Conservation (phyloP, 108 stramenopile species). For the Schizochytrium sp. region DNA sequence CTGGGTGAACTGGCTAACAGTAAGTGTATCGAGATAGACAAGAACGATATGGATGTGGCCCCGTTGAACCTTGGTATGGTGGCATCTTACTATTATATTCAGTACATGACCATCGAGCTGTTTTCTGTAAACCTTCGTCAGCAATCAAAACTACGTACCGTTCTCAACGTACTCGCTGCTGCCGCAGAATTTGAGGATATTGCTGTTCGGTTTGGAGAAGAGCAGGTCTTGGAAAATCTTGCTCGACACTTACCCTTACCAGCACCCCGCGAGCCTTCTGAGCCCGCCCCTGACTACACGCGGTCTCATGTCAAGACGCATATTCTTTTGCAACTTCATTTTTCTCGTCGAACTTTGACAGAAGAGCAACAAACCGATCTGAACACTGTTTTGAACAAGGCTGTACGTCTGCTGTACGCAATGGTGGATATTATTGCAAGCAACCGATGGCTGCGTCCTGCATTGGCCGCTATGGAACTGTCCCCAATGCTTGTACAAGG, state of each 20-base stretch:
- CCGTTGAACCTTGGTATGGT: slow-evolving; percentile 99
- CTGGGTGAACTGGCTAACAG: slow-evolving; percentile 94
- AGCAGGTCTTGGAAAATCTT: slow-evolving; percentile 85
- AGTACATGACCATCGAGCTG: slow-evolving; percentile 96
- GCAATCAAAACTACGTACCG: slow-evolving; percentile 90
- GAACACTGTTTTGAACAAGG: slow-evolving; percentile 82
- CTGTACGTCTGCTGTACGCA: slow-evolving; percentile 87
- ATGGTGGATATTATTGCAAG: slow-evolving; percentile 97
- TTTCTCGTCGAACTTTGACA: slow-evolving; percentile 82
- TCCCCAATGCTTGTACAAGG: slow-evolving; percentile 98
- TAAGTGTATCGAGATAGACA: slow-evolving; percentile 70
- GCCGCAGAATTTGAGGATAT: slow-evolving; percentile 88
- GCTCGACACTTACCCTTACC: slow-evolving; percentile 84
- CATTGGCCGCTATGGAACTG: slow-evolving; percentile 97
- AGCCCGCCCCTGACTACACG: slow-evolving; percentile 68
- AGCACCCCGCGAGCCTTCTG: slow-evolving; percentile 66
- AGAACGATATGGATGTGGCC: slow-evolving; percentile 90
- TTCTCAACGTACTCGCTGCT: slow-evolving; percentile 94
- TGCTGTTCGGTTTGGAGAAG: slow-evolving; percentile 91
- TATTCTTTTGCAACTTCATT: slow-evolving; percentile 84
- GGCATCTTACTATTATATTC: slow-evolving; percentile 95
- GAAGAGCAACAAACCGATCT: slow-evolving; percentile 87
- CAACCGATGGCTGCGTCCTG: slow-evolving; percentile 96
- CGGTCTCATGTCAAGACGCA: slow-evolving; percentile 91
- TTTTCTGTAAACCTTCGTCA: slow-evolving; percentile 93